Evolutionary conservation across 2,329 filamentous ascomycete genomes (phyloP).

Genomic region (Ustulina deusta): DNA sequence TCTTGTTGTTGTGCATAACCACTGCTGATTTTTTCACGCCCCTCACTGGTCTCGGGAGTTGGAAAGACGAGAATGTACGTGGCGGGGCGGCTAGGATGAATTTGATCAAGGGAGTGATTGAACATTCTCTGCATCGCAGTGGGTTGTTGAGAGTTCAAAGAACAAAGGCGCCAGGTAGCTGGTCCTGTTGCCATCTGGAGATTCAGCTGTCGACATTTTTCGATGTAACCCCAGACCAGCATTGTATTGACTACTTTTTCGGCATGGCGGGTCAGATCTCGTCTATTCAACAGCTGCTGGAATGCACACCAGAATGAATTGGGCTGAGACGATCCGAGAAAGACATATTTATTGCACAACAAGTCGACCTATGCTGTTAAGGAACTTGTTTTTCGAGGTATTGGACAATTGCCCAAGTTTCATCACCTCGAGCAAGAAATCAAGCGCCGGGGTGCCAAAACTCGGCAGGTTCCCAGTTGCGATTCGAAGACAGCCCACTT

Average conservation of each 20-base stretch:
- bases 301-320: background rate
- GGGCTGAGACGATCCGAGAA: background rate
- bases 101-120: background rate
- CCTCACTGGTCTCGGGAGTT: background rate
- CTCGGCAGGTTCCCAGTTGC: background rate
- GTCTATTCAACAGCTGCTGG: background rate
- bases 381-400: background rate
- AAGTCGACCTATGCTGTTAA: background rate
- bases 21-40: background rate
- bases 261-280: background rate
- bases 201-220: background rate
- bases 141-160: background rate
- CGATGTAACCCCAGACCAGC: background rate
- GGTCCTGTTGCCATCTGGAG: background rate
- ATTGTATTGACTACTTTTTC: background rate
- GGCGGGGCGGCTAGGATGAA: background rate
- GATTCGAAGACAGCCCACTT: background rate
- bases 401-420: background rate
- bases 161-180: background rate
- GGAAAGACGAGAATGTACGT: background rate
- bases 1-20: background rate
- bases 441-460: background rate
- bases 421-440: background rate
- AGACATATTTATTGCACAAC: background rate
- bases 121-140: background rate